Evolutionary conservation across 495 filamentous ascomycete species (phyloP).

Genomic region (Cryomyces minteri): DNA sequence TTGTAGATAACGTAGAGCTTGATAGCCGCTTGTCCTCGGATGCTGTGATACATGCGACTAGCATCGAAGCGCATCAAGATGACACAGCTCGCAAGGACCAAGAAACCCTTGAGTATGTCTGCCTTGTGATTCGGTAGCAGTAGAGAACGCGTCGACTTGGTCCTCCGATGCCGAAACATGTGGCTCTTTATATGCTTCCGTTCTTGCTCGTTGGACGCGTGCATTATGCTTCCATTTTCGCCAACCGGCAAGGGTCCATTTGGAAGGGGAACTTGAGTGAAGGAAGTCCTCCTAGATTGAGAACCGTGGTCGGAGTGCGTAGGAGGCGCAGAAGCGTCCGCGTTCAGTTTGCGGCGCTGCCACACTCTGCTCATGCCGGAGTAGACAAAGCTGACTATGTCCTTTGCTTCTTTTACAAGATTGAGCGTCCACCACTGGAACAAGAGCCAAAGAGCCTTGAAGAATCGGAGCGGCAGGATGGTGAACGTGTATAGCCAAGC

Average conservation of each 20-base stretch:
- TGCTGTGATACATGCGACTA: constrained; percentile 95
- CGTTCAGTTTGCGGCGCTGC: constrained; percentile 32
- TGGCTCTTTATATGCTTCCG: constrained; percentile 12
- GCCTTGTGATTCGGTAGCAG: constrained; percentile 82
- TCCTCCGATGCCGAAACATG: constrained; percentile 45
- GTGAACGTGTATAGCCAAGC: constrained; percentile 97
- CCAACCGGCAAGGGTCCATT: background rate
- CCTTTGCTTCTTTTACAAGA: constrained; percentile 43
- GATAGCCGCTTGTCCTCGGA: constrained; percentile 87
- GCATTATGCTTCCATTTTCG: constrained; percentile 7
- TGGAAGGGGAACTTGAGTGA: background rate
- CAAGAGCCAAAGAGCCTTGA: constrained; percentile 63
- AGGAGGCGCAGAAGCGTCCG: constrained; percentile 4
- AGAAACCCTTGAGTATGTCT: constrained; percentile 73
- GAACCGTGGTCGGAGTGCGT: constrained; percentile 13
- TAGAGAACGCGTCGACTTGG: constrained; percentile 67
- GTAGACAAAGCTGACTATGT: constrained; percentile 53
- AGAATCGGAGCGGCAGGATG: constrained; percentile 76
- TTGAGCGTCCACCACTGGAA: constrained; percentile 52
- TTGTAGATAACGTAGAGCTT: constrained; percentile 99
- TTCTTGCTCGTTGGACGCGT: constrained; percentile 1
- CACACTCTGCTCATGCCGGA: constrained; percentile 60
- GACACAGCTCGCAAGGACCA: constrained; percentile 68
- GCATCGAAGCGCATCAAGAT: constrained; percentile 87
- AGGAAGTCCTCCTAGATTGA: constrained; percentile 17